phyloP scores from a whole-genome alignment of 2,329 filamentous ascomycete species.

The Hortaea werneckii region DNA sequence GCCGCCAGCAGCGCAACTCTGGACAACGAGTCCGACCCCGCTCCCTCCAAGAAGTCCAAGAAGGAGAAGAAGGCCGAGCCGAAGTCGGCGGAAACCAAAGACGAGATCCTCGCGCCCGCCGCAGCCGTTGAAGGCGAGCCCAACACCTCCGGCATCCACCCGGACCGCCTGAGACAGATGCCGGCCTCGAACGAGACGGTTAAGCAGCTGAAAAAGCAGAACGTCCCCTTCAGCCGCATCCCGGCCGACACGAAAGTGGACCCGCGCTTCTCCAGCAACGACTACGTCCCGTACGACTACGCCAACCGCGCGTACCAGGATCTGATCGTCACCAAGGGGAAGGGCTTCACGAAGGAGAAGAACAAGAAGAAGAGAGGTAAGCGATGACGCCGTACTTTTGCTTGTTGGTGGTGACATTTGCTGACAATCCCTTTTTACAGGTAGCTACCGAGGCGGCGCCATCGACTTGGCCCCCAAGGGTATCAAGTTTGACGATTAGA shows the following conservation, averaged over 20 bases:
- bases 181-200: slow-evolving; percentile 11
- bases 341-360: slow-evolving; percentile 99
- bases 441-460: slow-evolving; percentile 76
- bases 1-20: slow-evolving; percentile 28
- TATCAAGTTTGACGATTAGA: slow-evolving; percentile 84
- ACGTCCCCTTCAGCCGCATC: slow-evolving; percentile 68
- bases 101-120: slow-evolving; percentile 26
- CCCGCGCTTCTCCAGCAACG: slow-evolving; percentile 63
- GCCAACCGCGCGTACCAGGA: slow-evolving; percentile 81
- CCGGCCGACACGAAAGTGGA: slow-evolving; percentile 59
- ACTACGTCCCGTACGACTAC: slow-evolving; percentile 75
- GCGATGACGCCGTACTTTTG: slow-evolving; percentile 1
- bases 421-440: slow-evolving; percentile 37
- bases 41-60: slow-evolving; percentile 9
- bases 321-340: slow-evolving; percentile 81
- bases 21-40: slow-evolving; percentile 7
- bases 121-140: slow-evolving; percentile 19
- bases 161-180: slow-evolving; percentile 23
- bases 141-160: slow-evolving; percentile 29
- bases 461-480: slow-evolving; percentile 80
- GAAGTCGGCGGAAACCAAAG: slow-evolving; percentile 15
- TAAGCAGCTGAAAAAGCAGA: slow-evolving; percentile 42
- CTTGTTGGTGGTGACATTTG: not conserved
- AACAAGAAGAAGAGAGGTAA: slow-evolving; percentile 58
- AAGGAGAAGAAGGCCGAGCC: slow-evolving; percentile 8